Evolutionary conservation across 768 basidiomycete species (phyloP).

Genomic region (Zangia roseola): DNA sequence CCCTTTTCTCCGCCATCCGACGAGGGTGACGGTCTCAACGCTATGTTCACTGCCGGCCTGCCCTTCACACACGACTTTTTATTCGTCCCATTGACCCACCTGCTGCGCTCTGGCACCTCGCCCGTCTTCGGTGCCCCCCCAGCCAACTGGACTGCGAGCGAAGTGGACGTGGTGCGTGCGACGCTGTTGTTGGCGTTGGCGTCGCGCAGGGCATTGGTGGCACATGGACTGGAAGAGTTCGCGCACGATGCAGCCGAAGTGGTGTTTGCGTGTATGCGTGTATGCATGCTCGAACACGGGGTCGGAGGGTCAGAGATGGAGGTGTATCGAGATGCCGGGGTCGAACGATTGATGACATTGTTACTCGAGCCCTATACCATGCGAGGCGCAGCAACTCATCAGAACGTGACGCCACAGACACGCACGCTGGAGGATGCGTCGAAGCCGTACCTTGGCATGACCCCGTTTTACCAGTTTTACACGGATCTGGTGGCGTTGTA

Average conservation of each 20-base stretch:
- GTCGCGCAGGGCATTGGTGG: conserved; percentile 43
- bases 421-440: conserved; percentile 53
- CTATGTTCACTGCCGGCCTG: conserved; percentile 32
- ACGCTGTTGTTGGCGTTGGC: conserved; percentile 61
- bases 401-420: conserved; percentile 9
- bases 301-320: conserved; percentile 41
- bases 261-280: conserved; percentile 83
- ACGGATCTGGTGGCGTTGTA: conserved; percentile 90
- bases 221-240: conserved; percentile 41
- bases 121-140: conserved; percentile 70
- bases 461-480: conserved; percentile 93
- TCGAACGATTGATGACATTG: conserved; percentile 56
- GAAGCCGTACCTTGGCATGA: conserved; percentile 52
- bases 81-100: conserved; percentile 67
- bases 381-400: background rate
- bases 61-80: conserved; percentile 65
- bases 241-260: conserved; percentile 29
- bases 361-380: conserved; percentile 58
- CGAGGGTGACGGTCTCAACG: background rate
- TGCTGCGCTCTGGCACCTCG: conserved; percentile 75
- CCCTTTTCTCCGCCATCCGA: background rate
- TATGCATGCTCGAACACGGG: conserved; percentile 94
- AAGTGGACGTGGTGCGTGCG: conserved; percentile 72
- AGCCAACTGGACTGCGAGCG: conserved; percentile 71
- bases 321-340: conserved; percentile 75